Conservation (phyloP, 176 grass and related monocot species). For the Hordeum vulgare region DNA sequence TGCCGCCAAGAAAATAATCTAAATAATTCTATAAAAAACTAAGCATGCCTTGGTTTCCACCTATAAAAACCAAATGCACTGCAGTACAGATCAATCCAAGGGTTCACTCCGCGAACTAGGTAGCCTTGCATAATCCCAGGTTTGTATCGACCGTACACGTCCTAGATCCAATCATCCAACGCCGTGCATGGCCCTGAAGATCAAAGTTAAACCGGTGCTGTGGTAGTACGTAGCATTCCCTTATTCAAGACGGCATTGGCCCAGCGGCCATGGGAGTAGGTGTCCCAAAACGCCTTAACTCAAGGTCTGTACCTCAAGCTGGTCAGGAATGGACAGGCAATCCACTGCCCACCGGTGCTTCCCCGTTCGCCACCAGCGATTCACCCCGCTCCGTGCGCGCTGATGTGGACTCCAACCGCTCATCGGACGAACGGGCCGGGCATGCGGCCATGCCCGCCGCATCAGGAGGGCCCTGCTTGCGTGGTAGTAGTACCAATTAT, state of each 20-base stretch:
- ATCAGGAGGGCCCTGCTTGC: neutral
- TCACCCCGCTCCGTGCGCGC: neutral
- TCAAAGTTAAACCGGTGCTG: neutral
- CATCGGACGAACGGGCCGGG: neutral
- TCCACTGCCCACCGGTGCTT: neutral
- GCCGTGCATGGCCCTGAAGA: neutral
- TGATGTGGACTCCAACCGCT: neutral
- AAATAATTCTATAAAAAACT: too few species aligned
- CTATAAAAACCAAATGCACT: neutral
- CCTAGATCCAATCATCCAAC: too few species aligned
- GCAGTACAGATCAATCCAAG: neutral
- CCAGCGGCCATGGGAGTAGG: neutral
- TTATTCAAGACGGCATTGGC: neutral
- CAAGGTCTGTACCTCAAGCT: neutral
- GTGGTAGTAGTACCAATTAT: constrained; percentile 4
- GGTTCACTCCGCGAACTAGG: neutral
- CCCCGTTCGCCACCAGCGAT: neutral
- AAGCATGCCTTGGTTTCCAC: neutral
- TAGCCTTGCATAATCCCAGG: neutral
- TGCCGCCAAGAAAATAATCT: too few species aligned
- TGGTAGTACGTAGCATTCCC: neutral
- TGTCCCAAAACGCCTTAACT: neutral
- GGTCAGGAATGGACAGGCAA: constrained; percentile 22
- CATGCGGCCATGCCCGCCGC: neutral
- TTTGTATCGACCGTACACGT: neutral